Conservation (phyloP, 2,329 filamentous ascomycete genomes). For the Alternaria ethzedia region DNA sequence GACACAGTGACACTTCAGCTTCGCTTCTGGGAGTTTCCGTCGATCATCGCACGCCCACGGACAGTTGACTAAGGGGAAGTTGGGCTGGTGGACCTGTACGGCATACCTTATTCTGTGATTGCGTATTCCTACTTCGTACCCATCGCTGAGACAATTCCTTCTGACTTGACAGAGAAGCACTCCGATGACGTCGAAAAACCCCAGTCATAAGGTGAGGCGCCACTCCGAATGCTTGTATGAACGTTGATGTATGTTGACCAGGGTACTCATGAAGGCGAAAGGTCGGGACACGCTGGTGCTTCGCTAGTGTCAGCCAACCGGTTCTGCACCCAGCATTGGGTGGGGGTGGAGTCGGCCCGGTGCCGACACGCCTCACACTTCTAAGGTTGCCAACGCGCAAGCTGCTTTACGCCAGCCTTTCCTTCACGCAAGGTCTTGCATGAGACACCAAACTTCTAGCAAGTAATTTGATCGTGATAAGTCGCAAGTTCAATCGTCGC, state of each 20-base stretch:
- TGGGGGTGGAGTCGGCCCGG: not conserved
- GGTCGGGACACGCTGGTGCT: not conserved
- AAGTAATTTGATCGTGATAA: not conserved
- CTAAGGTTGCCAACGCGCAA: not conserved
- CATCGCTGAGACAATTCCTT: not conserved
- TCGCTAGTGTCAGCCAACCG: not conserved
- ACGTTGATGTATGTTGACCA: not conserved
- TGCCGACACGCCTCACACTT: not conserved
- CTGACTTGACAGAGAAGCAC: not conserved
- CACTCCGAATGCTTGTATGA: not conserved
- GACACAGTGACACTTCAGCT: not conserved
- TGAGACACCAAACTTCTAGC: not conserved
- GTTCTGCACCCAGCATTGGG: not conserved
- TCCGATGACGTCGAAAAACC: not conserved
- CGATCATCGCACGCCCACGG: not conserved
- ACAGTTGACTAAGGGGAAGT: not conserved
- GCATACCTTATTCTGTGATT: not conserved
- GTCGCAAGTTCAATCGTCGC: not conserved
- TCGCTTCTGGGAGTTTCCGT: not conserved
- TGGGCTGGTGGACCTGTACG: not conserved
- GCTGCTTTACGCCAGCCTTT: not conserved
- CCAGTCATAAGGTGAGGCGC: not conserved
- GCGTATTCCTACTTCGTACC: not conserved
- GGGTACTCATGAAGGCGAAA: not conserved
- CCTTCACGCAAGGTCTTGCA: not conserved